Base-by-base conservation (phyloP, 2,329 filamentous ascomycete species). In the Botryotinia globosa region DNA sequence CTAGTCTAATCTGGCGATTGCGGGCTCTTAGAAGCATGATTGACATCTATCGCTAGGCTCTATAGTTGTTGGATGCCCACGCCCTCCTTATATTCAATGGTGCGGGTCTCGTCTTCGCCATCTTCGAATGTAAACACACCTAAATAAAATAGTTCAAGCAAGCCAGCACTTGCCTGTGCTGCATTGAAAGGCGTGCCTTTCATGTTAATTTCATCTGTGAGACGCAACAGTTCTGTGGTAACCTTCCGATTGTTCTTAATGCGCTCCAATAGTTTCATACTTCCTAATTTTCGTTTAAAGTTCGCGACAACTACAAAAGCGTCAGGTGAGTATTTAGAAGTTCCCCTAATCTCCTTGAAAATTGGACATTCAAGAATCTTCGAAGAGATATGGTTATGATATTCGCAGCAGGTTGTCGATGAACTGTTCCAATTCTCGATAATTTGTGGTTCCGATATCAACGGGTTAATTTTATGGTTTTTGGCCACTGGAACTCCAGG, bases 321-420 rank as follows among this genome's bases (percentile, higher is more conserved):
- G n/a, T 65, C 63, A 37, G 63, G 63, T 8, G 63, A 65, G 32
- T 65, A 48, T 65, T 51, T 65, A 18, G 44, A 44, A 4, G 63
- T 34, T 25, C 63, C 63, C 9, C 25, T 65, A 8, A 65, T 51
- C 4, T 65, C 63, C 1, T 51, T 48, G 29, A 65, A 65, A n/a
- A 65, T 8, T n/a, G 63, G 63, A 8, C 63, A 65, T 37, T 51
- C 63, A 9, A 65, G 32, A 6, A 65, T 18, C 14, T 65, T 44
- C 12, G 8, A 25, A 18, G 44, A 18, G 14, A 16, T 4, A 37
- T 65, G 63, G 5, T 45, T 65, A 51, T 65, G 44, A 51, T 51
- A 48, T 18, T 65, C 44, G 32, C 63, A 65, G 14, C 62, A 65
- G 44, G 42, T 48, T 65, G 63, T 65, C 3, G 63, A 65, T n/a